A percentile compares a stretch with the other conserved stretches of the same genome.
Conservation (phyloP, 441 rosid genomes). For the Macaranga tanarius region DNA sequence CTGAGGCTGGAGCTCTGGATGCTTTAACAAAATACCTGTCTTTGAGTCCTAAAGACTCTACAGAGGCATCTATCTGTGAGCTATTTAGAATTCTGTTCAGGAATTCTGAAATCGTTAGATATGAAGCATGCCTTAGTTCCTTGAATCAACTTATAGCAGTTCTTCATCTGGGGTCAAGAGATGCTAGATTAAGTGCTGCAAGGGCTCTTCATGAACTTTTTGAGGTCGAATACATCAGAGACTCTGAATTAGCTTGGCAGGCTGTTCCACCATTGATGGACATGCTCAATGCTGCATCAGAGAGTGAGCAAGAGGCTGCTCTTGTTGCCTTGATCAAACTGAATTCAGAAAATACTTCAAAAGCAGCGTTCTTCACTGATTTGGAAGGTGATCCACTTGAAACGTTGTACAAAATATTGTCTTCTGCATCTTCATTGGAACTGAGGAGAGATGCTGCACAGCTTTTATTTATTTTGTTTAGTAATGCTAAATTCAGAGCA, state of each 20-base stretch:
- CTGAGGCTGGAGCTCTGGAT: constrained; percentile 86
- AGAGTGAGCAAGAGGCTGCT: constrained; percentile 71
- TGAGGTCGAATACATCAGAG: constrained; percentile 64
- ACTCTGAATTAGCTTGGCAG: constrained; percentile 71
- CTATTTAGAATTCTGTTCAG: constrained; percentile 65
- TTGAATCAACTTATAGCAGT: constrained; percentile 76
- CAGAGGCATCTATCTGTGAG: constrained; percentile 62
- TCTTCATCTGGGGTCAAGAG: constrained; percentile 62
- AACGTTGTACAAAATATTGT: constrained; percentile 55
- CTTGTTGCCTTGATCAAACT: constrained; percentile 68
- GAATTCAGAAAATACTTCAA: constrained; percentile 54
- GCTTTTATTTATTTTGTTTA: constrained; percentile 58
- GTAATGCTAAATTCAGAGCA: constrained; percentile 45
- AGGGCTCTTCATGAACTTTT: constrained; percentile 77
- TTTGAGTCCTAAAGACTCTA: constrained; percentile 74
- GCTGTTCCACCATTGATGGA: constrained; percentile 71
- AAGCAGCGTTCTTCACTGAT: constrained; percentile 45
- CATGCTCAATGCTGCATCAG: constrained; percentile 70
- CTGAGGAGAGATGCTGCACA: constrained; percentile 68
- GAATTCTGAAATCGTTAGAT: constrained; percentile 53
- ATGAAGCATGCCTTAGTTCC: constrained; percentile 63
- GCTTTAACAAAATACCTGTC: constrained; percentile 78
- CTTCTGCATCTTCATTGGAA: constrained; percentile 63
- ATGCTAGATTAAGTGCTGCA: constrained; percentile 73
- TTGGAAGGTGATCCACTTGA: constrained; percentile 68